Evolutionary conservation across 2,329 filamentous ascomycete genomes (phyloP).

Genomic region (Ascochyta koolunga): DNA sequence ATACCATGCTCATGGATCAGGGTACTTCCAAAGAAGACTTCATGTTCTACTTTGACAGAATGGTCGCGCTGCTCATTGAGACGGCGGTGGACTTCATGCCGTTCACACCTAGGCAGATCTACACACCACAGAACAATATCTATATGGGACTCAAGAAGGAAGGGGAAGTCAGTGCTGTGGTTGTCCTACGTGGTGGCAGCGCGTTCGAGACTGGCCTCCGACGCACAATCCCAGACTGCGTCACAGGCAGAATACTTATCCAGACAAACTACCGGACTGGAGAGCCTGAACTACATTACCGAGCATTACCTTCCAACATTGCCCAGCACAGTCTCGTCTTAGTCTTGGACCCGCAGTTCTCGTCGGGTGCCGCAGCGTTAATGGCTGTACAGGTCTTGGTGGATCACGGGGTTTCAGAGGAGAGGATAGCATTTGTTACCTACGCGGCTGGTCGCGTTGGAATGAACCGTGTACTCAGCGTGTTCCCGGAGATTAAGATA

Average conservation of each 20-base stretch:
- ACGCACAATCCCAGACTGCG: conserved; percentile 90
- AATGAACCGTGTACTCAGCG: conserved; percentile 81
- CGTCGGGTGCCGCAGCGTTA: conserved; percentile 79
- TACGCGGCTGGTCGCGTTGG: conserved; percentile 87
- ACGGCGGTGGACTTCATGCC: conserved; percentile 61
- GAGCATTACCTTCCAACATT: conserved; percentile 76
- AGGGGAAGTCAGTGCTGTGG: conserved; percentile 73
- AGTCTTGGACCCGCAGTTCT: conserved; percentile 92
- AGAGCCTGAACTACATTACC: conserved; percentile 91
- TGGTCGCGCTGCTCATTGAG: conserved; percentile 85
- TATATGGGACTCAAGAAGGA: conserved; percentile 75
- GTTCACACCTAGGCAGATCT: conserved; percentile 68
- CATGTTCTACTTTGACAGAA: conserved; percentile 94
- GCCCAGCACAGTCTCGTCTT: conserved; percentile 78
- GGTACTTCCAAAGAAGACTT: conserved; percentile 85
- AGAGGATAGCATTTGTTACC: conserved; percentile 89
- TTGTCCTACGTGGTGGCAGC: conserved; percentile 86
- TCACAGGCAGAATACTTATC: conserved; percentile 86
- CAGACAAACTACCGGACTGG: conserved; percentile 75
- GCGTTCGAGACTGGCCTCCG: conserved; percentile 87
- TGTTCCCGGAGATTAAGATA: conserved; percentile 85
- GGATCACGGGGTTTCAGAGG: conserved; percentile 86
- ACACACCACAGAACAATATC: conserved; percentile 71
- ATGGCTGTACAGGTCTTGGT: conserved; percentile 98
- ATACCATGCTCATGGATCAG: conserved; percentile 85